Percentiles rank a stretch among this genome's conserved stretches.
Evolutionary conservation across 2,329 filamentous ascomycete species (phyloP).

Genomic region (Aspergillus sergii): DNA sequence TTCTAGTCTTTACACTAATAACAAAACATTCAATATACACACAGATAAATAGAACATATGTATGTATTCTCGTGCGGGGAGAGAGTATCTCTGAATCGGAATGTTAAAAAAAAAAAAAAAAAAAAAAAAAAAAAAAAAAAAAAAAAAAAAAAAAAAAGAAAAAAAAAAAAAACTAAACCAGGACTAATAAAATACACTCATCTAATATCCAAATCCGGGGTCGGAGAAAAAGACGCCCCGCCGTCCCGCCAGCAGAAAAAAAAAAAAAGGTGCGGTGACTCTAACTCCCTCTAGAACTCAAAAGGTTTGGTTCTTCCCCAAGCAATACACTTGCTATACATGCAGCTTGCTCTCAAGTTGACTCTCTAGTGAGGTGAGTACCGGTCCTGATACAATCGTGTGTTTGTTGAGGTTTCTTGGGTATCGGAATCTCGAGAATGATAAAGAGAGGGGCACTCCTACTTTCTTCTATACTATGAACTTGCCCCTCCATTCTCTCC

Average conservation of each 20-base stretch:
- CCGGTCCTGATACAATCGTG: neutral
- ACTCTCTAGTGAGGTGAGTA: constrained; percentile 23
- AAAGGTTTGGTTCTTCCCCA: constrained; percentile 1
- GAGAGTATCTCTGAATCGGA: neutral
- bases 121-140: neutral
- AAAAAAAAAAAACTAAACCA: neutral
- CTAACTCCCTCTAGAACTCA: neutral
- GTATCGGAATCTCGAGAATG: neutral
- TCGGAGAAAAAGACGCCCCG: constrained; percentile 22
- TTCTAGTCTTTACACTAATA: neutral
- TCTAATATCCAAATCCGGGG: constrained; percentile 23
- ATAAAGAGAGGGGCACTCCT: constrained; percentile 12
- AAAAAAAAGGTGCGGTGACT: constrained; percentile 8
- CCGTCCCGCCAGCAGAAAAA: constrained; percentile 18
- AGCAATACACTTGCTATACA: neutral
- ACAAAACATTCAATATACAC: neutral
- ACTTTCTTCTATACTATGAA: neutral
- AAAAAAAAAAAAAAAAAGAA: neutral
- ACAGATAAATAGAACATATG: neutral
- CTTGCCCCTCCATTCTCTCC: constrained; percentile 10
- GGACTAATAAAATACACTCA: neutral
- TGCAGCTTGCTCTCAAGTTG: constrained; percentile 18
- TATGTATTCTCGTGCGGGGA: neutral
- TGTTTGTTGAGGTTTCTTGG: neutral
- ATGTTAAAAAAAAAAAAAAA: neutral